These are phyloP conservation scores for Chrysanthemum seticuspe DNA, from an alignment of 129 eudicot species.

Conservation along the genomic window DNA sequence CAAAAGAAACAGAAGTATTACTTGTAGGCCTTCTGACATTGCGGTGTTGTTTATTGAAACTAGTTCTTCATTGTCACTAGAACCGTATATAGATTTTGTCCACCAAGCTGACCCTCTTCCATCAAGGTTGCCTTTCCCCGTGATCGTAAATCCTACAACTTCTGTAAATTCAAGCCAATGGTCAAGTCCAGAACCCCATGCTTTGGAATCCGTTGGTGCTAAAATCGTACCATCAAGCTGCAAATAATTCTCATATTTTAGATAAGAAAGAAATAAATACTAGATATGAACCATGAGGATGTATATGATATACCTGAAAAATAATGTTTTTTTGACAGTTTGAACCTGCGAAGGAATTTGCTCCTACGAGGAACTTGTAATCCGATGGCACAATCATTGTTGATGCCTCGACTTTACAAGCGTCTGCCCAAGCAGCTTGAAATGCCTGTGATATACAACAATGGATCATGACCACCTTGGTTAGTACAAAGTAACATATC, in stretches of 20 bases:
- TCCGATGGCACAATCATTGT: constrained; percentile 56
- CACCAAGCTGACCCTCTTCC: constrained; percentile 93
- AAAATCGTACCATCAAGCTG: constrained; percentile 85
- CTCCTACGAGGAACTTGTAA: constrained; percentile 72
- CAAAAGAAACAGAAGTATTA: constrained; percentile 20
- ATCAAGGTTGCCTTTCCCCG: constrained; percentile 70
- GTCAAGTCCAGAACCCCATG: constrained; percentile 58
- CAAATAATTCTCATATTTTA: constrained; percentile 8
- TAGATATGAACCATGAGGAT: not conserved
- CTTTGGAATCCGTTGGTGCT: constrained; percentile 63
- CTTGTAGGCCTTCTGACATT: constrained; percentile 34
- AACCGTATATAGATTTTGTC: constrained; percentile 42
- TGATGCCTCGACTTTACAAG: constrained; percentile 70
- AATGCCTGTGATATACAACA: constrained; percentile 59
- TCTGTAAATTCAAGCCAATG: constrained; percentile 85
- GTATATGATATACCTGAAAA: constrained; percentile 54
- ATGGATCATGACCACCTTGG: constrained; percentile 7
- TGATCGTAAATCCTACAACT: constrained; percentile 59
- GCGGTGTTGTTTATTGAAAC: constrained; percentile 37
- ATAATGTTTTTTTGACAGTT: constrained; percentile 52
- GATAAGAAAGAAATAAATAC: not conserved
- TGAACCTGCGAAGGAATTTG: constrained; percentile 77
- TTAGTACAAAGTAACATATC: not conserved
- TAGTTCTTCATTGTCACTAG: constrained; percentile 40
- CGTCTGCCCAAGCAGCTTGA: constrained; percentile 74